Base-by-base conservation (phyloP, 2,329 filamentous ascomycete genomes). In the Diplocarpon mali region DNA sequence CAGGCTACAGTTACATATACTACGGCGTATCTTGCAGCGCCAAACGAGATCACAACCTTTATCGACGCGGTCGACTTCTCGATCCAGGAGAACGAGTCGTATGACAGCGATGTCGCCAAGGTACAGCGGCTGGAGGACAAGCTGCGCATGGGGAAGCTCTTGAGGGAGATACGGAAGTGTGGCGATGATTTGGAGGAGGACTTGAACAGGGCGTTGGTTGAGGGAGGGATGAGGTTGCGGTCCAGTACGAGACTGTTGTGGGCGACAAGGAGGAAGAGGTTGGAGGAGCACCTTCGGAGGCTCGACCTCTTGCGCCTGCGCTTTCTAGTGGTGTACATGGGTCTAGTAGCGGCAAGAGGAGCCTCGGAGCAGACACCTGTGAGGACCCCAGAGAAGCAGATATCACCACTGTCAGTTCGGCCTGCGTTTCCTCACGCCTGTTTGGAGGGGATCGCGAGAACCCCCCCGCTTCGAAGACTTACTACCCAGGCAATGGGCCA, bases 271-370 rank as follows among this genome's bases (percentile, higher is more conserved):
- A 69, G 73, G 53, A 62, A 60, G 40, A 65, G 67, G 41, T 63
- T 82, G 40, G 73, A 78, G 58, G 74, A 77, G 52, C 69, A 73
- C 41, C 65, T 80, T 43, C 69, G 73, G 44, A 67, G 76, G 38
- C 64, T 81, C 34, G 78, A 81, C 53, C 62, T 80, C 55, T 60
- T 81, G 57, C 69, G 77, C 58, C 79, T 78, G 74, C 71, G 77
- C 49, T 80, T 81, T 57, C 63, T 81, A 28, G 75, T 80, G 30
- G 68, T 78, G 31, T 79, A 78, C 60, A 74, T 81, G 73, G 73
- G 76, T 51, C 70, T 78, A 48, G 67, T 80, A 42, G 65, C 70
- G 11, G 61, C 65, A 10, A 60, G 59, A 36, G 60, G 60, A 13
- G 52, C 40, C 10, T 37, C 45, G 12, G 51, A 56, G 32, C 45